phyloP scores from a whole-genome alignment of 441 rosid species.

The Metrosideros polymorpha region DNA sequence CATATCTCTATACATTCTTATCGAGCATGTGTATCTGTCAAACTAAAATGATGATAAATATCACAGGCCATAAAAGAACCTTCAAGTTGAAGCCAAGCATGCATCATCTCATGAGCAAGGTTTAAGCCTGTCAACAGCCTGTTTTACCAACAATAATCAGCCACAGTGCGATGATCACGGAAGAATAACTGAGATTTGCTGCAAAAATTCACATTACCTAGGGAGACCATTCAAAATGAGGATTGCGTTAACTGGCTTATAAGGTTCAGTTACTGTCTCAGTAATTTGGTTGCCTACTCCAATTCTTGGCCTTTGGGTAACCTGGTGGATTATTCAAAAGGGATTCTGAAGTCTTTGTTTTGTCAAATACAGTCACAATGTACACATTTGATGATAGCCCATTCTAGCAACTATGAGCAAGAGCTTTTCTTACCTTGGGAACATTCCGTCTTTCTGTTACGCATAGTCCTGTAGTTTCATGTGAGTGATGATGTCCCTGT shows the following conservation, averaged over 20 bases:
- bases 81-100: background rate
- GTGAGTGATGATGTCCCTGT: constrained; percentile 5
- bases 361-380: background rate
- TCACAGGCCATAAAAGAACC: background rate
- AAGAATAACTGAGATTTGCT: background rate
- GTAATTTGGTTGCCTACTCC: background rate
- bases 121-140: constrained; percentile 8
- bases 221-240: background rate
- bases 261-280: background rate
- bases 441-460: background rate
- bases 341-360: background rate
- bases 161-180: background rate
- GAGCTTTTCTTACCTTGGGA: background rate
- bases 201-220: background rate
- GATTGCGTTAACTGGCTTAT: background rate
- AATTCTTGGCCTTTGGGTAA: background rate
- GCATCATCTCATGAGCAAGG: constrained; percentile 8
- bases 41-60: background rate
- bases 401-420: background rate
- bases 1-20: background rate
- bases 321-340: background rate
- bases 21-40: background rate
- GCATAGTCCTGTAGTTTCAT: constrained; percentile 2
- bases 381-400: background rate
- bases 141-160: background rate